Evolutionary conservation across 2,329 filamentous ascomycete species (phyloP).

Genomic region (Claviceps sp.): DNA sequence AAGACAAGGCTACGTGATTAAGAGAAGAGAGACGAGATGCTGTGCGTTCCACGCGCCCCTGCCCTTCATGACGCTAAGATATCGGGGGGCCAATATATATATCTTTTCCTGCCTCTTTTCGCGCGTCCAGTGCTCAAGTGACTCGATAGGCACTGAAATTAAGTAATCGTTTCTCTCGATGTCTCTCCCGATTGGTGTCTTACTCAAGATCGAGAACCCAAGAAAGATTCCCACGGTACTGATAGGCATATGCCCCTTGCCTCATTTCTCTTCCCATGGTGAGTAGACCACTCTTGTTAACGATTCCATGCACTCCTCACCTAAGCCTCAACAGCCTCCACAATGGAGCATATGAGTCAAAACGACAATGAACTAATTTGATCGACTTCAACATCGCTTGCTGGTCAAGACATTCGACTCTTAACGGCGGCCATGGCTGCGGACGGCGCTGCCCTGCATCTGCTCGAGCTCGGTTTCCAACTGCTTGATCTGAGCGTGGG

Average conservation of each 20-base stretch:
- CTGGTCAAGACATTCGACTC: conserved; percentile 1
- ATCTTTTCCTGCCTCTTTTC: background rate
- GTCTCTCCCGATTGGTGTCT: background rate
- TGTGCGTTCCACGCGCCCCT: conserved; percentile 5
- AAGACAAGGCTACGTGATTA: conserved; percentile 23
- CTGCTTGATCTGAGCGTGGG: conserved; percentile 86
- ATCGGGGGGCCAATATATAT: conserved; percentile 1
- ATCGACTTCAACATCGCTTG: conserved; percentile 15
- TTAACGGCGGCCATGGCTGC: conserved; percentile 88
- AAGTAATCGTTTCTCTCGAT: background rate
- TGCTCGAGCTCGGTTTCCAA: conserved; percentile 84
- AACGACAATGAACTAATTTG: conserved; percentile 14
- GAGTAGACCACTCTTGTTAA: conserved; percentile 10
- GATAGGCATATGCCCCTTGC: conserved; percentile 12
- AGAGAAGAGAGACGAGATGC: conserved; percentile 9
- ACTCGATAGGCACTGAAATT: background rate
- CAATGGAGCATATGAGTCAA: conserved; percentile 16
- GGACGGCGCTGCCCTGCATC: conserved; percentile 80
- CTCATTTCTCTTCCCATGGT: conserved; percentile 11
- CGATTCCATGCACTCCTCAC: conserved; percentile 10
- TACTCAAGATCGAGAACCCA: background rate
- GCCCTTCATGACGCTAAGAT: background rate
- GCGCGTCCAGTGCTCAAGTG: background rate
- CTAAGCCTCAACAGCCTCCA: conserved; percentile 20
- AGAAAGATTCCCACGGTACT: conserved; percentile 2